These are phyloP conservation scores for Neurospora sp. DNA, from an alignment of 495 filamentous ascomycete species.

Conservation along the genomic window DNA sequence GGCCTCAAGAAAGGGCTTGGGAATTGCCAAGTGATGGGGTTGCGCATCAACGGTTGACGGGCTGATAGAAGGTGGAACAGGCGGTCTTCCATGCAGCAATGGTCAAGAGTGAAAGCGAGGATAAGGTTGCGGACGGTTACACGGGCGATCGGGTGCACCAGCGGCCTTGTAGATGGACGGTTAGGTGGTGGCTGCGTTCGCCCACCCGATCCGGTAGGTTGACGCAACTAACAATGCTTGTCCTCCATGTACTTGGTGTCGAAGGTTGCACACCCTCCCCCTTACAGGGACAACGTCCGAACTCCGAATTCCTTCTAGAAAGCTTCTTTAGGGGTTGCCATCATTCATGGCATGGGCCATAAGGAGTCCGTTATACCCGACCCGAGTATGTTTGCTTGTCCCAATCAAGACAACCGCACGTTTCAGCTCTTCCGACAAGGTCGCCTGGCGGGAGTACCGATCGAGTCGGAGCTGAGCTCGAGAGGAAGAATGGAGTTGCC, in stretches of 20 bases:
- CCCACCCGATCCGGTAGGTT: not conserved
- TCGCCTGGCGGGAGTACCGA: not conserved
- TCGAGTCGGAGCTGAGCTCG: not conserved
- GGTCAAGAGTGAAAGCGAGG: not conserved
- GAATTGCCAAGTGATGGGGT: not conserved
- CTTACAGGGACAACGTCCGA: not conserved
- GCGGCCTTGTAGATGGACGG: not conserved
- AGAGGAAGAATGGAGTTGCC: not conserved
- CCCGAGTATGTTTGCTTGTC: not conserved
- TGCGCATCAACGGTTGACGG: not conserved
- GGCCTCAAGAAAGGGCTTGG: not conserved
- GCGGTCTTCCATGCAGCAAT: not conserved
- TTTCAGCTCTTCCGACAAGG: not conserved
- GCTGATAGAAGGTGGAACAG: not conserved
- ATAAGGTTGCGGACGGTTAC: not conserved
- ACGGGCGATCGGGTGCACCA: not conserved
- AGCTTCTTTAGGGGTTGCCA: not conserved
- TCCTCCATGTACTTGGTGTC: not conserved
- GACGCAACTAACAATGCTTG: not conserved
- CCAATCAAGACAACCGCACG: not conserved
- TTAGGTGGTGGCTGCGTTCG: not conserved
- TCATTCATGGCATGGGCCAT: not conserved
- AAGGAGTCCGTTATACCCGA: not conserved
- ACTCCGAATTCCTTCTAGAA: conserved; percentile 6
- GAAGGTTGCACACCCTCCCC: not conserved